Percentiles rank a stretch among this genome's conserved stretches.
Conservation (phyloP, 345 rosid genomes). For the Hirschfeldia incana region DNA sequence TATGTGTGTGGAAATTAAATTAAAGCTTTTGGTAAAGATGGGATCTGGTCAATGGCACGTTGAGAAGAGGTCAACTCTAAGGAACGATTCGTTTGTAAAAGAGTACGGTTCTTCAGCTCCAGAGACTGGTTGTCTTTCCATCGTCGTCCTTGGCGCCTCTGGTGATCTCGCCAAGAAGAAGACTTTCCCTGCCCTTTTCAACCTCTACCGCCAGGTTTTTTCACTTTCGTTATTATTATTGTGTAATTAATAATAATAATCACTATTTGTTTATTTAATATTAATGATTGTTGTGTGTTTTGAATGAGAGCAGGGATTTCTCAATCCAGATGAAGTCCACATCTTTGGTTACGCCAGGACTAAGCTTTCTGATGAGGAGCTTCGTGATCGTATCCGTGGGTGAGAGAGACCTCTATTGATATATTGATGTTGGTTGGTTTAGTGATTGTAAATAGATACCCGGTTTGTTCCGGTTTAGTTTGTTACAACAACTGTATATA, state of each 20-base stretch:
- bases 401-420: conserved; percentile 28
- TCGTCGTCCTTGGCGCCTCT: conserved; percentile 91
- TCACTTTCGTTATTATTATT: background rate
- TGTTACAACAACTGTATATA: too few relatives aligned
- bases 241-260: background rate
- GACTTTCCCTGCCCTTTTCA: conserved; percentile 98
- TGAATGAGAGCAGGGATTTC: conserved; percentile 66
- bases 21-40: conserved; percentile 35
- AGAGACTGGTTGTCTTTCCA: conserved; percentile 87
- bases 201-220: conserved; percentile 84
- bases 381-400: conserved; percentile 75
- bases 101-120: conserved; percentile 44
- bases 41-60: conserved; percentile 62
- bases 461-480: too few relatives aligned
- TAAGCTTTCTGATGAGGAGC: conserved; percentile 89
- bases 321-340: conserved; percentile 77
- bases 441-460: too few relatives aligned
- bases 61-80: conserved; percentile 60
- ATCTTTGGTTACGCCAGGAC: conserved; percentile 96
- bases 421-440: too few relatives aligned
- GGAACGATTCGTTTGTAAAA: conserved; percentile 48
- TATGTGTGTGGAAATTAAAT: conserved; percentile 12
- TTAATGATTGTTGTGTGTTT: background rate
- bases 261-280: too few relatives aligned
- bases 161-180: conserved; percentile 99